Percentiles rank a stretch among this genome's conserved stretches.
These are phyloP conservation scores for Eleusine indica DNA, from an alignment of 176 grass and related monocot species.

Conservation along the genomic window DNA sequence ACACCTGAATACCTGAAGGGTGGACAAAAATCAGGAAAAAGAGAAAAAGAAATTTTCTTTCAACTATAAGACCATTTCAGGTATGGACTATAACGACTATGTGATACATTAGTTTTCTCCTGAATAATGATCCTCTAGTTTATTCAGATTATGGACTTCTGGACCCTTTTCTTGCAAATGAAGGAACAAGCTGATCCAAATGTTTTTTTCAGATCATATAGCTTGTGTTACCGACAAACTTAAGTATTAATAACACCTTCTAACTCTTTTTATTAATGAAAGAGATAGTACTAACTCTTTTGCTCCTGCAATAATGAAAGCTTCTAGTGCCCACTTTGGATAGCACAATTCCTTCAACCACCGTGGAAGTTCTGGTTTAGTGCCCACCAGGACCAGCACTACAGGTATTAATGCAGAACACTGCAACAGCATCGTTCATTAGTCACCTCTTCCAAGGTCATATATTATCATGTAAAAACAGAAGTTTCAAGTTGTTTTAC, in stretches of 20 bases:
- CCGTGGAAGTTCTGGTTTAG: constrained; percentile 40
- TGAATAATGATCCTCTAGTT: background rate
- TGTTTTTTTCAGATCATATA: constrained; percentile 13
- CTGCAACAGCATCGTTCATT: constrained; percentile 53
- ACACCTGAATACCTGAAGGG: constrained; percentile 65
- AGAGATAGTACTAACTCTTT: constrained; percentile 52
- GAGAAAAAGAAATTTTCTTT: background rate
- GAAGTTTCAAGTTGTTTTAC: constrained; percentile 2
- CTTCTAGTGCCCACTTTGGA: constrained; percentile 76
- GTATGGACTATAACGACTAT: background rate
- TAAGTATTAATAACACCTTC: constrained; percentile 20
- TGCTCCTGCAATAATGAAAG: constrained; percentile 64
- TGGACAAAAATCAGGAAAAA: constrained; percentile 17
- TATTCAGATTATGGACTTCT: background rate
- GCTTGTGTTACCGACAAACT: background rate
- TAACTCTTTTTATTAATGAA: background rate
- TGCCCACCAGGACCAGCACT: constrained; percentile 60
- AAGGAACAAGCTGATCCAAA: constrained; percentile 3
- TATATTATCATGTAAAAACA: background rate
- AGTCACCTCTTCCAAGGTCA: constrained; percentile 3
- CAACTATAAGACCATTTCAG: background rate
- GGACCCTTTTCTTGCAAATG: background rate
- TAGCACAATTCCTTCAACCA: constrained; percentile 53
- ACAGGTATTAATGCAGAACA: constrained; percentile 72
- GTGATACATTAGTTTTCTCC: constrained; percentile 6